phyloP scores from a whole-genome alignment of 345 rosid genomes.

The Populus nigra region DNA sequence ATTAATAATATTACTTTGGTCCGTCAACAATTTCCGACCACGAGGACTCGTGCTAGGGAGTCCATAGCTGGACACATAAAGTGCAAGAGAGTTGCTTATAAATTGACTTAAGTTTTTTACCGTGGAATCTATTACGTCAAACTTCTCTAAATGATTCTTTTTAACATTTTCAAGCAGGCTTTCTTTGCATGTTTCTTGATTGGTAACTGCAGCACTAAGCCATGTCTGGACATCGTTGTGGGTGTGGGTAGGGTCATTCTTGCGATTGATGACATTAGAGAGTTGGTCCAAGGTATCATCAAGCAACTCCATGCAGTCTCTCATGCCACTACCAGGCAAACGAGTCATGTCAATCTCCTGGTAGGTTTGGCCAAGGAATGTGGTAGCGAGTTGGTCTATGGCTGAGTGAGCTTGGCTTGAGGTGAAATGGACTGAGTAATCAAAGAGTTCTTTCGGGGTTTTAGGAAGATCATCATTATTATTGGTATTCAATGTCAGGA shows the following conservation, averaged over 20 bases:
- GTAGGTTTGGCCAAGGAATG: not conserved
- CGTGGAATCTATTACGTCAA: slow-evolving; percentile 12
- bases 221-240: slow-evolving; percentile 46
- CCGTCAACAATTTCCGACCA: slow-evolving; percentile 18
- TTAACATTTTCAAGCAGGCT: slow-evolving; percentile 31
- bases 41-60: not conserved
- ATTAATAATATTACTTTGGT: not conserved
- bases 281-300: slow-evolving; percentile 48
- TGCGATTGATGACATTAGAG: slow-evolving; percentile 24
- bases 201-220: slow-evolving; percentile 56
- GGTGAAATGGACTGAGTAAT: slow-evolving; percentile 32
- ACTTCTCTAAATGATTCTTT: not conserved
- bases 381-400: slow-evolving; percentile 29
- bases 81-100: slow-evolving; percentile 34
- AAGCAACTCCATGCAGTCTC: slow-evolving; percentile 50
- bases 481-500: not conserved
- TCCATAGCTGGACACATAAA: slow-evolving; percentile 20
- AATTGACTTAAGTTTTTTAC: slow-evolving; percentile 36
- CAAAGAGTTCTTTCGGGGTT: slow-evolving; percentile 23
- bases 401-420: slow-evolving; percentile 35
- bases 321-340: slow-evolving; percentile 17
- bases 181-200: slow-evolving; percentile 49
- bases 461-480: not conserved
- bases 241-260: not conserved
- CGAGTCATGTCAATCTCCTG: slow-evolving; percentile 1